Base-by-base conservation (phyloP, 257 asterid species). In the Ocimum tenuiflorum region DNA sequence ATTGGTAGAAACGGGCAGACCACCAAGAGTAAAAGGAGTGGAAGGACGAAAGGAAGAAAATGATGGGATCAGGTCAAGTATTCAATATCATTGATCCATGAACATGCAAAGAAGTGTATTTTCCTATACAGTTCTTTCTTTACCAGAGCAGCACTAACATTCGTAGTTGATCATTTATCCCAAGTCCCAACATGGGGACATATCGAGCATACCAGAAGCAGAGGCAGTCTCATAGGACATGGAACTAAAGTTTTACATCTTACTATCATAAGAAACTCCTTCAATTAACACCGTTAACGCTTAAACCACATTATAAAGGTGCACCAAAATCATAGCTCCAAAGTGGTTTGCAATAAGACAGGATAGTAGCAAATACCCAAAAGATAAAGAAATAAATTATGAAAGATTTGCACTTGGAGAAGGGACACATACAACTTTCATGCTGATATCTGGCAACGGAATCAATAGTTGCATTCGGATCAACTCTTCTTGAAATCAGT, bases 381-480 rank as follows among this genome's bases (percentile, higher is more conserved):
- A 50, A 70, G 43, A 55, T 29, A 64, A n/a, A 63, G 54, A 18
- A 70, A 54, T 27, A 67, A 38, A 50, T 59, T 56, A 33, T 33
- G 63, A 75, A 59, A 14, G 70, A 67, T 35, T 20, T 15, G 23
- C 61, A 39, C 18, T 20, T 47, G 56, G 61, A 61, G 57, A 68
- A 66, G 22, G 60, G 52, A 54, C 64, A 79, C 94, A 38, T 78
- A 88, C 96, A 76, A 73, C 63, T 79, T 80, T 85, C 98, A 60
- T 49, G 79, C 46, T 68, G 86, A 75, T 54, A 68, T 73, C 85
- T 76, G 73, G 78, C 53, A 64, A 74, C 70, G 39, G 78, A 24
- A 36, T 82, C 86, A 36, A 59, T 45, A 31, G 76, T 67, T 69
- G 82, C 77, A 70, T 64, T 71, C 33, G 73, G 75, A 54, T 82